Conservation (phyloP, 805 yeast genomes). For the Monosporozyma unispora region DNA sequence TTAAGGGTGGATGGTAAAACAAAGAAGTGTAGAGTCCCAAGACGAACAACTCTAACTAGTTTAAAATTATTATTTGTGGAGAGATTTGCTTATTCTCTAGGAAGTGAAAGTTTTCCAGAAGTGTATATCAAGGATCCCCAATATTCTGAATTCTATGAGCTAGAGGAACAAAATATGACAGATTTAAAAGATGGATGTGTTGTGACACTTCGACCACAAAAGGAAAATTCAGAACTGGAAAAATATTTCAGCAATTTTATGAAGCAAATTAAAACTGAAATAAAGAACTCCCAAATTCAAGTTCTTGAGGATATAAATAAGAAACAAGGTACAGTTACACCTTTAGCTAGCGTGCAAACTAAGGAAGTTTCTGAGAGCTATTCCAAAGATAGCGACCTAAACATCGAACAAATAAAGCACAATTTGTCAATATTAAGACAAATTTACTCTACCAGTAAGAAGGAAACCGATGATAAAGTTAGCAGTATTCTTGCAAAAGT, state of each 20-base stretch:
- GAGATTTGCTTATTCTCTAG: conserved; percentile 77
- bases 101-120: conserved; percentile 62
- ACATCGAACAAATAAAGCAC: conserved; percentile 39
- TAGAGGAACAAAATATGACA: conserved; percentile 57
- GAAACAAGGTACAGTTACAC: too few relatives aligned
- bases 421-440: conserved; percentile 56
- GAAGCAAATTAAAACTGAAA: conserved; percentile 9
- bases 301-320: background rate
- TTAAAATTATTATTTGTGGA: conserved; percentile 72
- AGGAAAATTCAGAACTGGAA: background rate
- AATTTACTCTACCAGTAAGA: conserved; percentile 39
- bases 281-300: conserved; percentile 8
- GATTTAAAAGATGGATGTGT: conserved; percentile 56
- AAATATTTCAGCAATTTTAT: conserved; percentile 7
- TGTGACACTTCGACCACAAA: conserved; percentile 38
- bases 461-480: conserved; percentile 36
- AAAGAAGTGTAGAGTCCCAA: conserved; percentile 38
- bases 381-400: background rate
- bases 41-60: conserved; percentile 33
- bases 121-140: conserved; percentile 59
- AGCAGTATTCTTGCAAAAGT: conserved; percentile 38
- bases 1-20: conserved; percentile 45
- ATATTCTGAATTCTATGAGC: conserved; percentile 60
- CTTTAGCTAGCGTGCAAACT: too few relatives aligned
- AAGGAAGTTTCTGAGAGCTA: background rate